phyloP scores from a whole-genome alignment of 2,329 filamentous ascomycete species.

The Alternaria brassicicola region DNA sequence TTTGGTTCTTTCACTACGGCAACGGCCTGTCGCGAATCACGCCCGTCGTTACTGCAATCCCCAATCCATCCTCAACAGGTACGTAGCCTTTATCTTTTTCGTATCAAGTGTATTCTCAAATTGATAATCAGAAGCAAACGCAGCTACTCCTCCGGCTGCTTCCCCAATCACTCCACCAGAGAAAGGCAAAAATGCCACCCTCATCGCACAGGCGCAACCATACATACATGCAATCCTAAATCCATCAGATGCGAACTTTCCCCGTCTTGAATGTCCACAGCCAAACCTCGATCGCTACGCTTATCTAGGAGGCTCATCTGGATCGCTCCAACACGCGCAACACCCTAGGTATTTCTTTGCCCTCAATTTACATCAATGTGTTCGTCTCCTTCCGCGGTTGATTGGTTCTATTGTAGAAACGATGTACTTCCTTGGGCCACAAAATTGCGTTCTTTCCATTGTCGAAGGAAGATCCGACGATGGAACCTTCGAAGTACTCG shows the following conservation, averaged over 20 bases:
- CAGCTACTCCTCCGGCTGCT: neutral
- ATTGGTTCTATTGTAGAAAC: conserved; percentile 60
- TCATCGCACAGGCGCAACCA: conserved; percentile 17
- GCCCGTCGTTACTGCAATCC: conserved; percentile 4
- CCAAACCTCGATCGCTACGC: conserved; percentile 24
- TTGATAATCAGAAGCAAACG: conserved; percentile 5
- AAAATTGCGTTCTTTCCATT: conserved; percentile 60
- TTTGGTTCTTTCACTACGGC: conserved; percentile 16
- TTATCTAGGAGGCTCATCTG: conserved; percentile 16
- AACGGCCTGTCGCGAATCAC: conserved; percentile 6
- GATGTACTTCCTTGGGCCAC: conserved; percentile 58
- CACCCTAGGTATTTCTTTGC: conserved; percentile 55
- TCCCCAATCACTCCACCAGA: conserved; percentile 5
- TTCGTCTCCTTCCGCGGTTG: conserved; percentile 57
- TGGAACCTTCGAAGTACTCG: conserved; percentile 60
- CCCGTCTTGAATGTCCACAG: conserved; percentile 26
- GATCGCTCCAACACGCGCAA: conserved; percentile 5
- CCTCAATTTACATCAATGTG: conserved; percentile 57
- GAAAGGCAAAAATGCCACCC: conserved; percentile 19
- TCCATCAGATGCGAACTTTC: conserved; percentile 18
- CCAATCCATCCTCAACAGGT: conserved; percentile 7
- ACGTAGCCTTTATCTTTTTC: neutral
- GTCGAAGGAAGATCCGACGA: conserved; percentile 63
- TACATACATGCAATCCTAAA: conserved; percentile 29
- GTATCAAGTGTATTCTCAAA: neutral